Evolutionary conservation across 768 basidiomycete genomes (phyloP).

Genomic region (Paxillus ammoniavirescens): DNA sequence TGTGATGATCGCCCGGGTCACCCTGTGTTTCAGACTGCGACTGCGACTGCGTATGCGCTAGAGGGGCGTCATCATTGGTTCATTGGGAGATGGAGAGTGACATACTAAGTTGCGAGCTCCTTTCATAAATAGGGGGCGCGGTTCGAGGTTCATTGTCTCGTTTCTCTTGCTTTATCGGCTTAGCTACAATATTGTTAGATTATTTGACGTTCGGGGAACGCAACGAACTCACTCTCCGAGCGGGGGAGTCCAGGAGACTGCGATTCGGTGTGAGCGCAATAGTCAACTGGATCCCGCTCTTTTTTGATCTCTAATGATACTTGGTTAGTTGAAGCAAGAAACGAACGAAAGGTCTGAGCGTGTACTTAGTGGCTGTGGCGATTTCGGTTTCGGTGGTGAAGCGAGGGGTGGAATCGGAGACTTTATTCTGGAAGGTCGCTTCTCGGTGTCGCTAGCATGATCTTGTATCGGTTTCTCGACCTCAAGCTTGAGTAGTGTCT

Average conservation of each 20-base stretch:
- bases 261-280: not conserved
- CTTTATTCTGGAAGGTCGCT: not conserved
- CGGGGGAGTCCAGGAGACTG: not conserved
- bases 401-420: not conserved
- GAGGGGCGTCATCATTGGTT: not conserved
- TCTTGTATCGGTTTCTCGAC: not conserved
- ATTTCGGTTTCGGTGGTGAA: slow-evolving; percentile 5
- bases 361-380: slow-evolving; percentile 1
- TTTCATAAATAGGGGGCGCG: not conserved
- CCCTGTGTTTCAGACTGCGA: not conserved
- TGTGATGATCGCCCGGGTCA: slow-evolving; percentile 9
- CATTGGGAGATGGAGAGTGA: not conserved
- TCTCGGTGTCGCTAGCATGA: not conserved
- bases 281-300: not conserved
- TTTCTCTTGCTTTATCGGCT: slow-evolving; percentile 19
- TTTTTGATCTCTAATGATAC: not conserved
- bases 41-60: slow-evolving; percentile 3
- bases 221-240: slow-evolving; percentile 5
- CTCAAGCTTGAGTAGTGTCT: not conserved
- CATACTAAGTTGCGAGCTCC: slow-evolving; percentile 10
- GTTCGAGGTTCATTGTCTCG: not conserved
- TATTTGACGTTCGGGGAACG: not conserved
- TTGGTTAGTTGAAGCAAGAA: not conserved
- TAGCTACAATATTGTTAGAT: slow-evolving; percentile 7
- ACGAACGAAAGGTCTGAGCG: not conserved